Evolutionary conservation across 257 asterid genomes (phyloP), one percentile per base, ranked within the genome.

Genomic region (Osmanthus fragrans): DNA sequence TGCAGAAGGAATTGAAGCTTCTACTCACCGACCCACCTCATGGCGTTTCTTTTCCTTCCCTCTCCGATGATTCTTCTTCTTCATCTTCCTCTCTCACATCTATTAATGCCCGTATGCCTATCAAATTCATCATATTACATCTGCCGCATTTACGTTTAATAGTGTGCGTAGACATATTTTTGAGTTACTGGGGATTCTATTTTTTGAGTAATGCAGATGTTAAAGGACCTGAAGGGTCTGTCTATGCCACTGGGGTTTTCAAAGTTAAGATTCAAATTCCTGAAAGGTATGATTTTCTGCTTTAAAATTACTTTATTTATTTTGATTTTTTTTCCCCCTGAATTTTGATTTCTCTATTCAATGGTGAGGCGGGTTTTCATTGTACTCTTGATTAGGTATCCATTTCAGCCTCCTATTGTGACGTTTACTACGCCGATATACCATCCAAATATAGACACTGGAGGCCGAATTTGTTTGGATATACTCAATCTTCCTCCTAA

Each of bases 381-480:
- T n/a, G 56, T 79, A 45, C 7, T 66, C 18, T 32, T 65, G 75
- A 67, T 39, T 39, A 93, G 98, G 89, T 91, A 93, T 80, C 98
- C 97, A 5, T 91, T 91, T 89, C 98, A 93, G 82, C 98, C 97
- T 63, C 98, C 97, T 7, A 83, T 83, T 69, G 96, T 93, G 88
- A 91, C 92, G 9, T 91, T 93, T 76, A 83, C 85, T 56, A 90
- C 97, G 30, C 96, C 96, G 2, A 90, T 91, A 30, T 91, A 91
- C 80, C 98, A 93, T 82, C 98, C 98, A 3, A 93, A 93, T 79
- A 90, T 91, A 4, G 98, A 93, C 80, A 91, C 78, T n/a, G 98
- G 96, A 68, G 98, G 98, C 21, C 92, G 98, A 72, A 93, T 93
- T 90, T 93, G 98, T 85, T 82, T 93, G 88, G 98, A 93, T 86